Evolutionary conservation across 1,139 yeast genomes (phyloP).

Genomic region (Candida tetrigidarum): DNA sequence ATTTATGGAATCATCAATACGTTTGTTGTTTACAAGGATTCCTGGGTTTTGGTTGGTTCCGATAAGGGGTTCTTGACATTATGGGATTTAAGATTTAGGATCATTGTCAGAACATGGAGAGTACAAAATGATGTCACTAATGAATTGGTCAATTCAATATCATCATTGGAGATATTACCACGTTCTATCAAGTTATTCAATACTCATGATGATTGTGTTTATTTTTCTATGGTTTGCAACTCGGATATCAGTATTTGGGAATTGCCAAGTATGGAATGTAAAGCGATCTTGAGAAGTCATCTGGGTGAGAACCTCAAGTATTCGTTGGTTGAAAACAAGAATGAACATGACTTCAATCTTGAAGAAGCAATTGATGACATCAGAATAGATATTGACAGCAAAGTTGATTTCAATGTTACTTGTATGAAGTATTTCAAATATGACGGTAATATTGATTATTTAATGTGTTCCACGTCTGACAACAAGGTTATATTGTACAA

Average conservation of each 20-base stretch:
- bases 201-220: constrained; percentile 8
- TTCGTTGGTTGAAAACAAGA: constrained; percentile 10
- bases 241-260: constrained; percentile 79
- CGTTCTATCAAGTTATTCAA: constrained; percentile 5
- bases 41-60: constrained; percentile 79
- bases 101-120: constrained; percentile 65
- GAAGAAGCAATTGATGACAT: constrained; percentile 14
- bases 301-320: constrained; percentile 10
- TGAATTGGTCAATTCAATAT: constrained; percentile 15
- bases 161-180: constrained; percentile 13
- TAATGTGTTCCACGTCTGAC: constrained; percentile 33
- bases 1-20: constrained; percentile 68
- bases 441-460: constrained; percentile 5
- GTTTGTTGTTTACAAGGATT: constrained; percentile 49
- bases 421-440: constrained; percentile 6
- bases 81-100: constrained; percentile 80
- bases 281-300: constrained; percentile 45
- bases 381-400: constrained; percentile 1
- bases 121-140: constrained; percentile 20
- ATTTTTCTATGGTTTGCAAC: constrained; percentile 26
- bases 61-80: constrained; percentile 70
- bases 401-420: background rate
- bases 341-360: constrained; percentile 9
- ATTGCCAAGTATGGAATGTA: constrained; percentile 65
- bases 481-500: constrained; percentile 40